These are phyloP conservation scores for Aspergillus candidus DNA, from an alignment of 2,329 filamentous ascomycete genomes.

Conservation along the genomic window DNA sequence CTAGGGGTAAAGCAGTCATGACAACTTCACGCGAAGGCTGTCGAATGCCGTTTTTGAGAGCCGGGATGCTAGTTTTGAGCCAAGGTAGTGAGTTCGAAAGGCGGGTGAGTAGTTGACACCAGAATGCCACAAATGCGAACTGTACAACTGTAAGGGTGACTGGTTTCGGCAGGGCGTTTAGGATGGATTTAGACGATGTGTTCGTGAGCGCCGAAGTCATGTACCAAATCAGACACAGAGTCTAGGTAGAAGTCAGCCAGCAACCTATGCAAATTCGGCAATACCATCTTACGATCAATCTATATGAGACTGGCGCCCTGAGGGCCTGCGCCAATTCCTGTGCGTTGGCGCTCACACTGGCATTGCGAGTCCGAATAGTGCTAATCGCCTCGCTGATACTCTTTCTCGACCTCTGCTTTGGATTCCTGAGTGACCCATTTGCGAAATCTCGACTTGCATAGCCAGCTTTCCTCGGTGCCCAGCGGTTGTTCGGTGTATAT, in stretches of 20 bases:
- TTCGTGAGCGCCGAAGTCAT: conserved; percentile 92
- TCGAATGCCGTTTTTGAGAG: conserved; percentile 77
- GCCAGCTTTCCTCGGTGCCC: conserved; percentile 55
- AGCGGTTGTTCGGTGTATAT: conserved; percentile 46
- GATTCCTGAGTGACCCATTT: conserved; percentile 26
- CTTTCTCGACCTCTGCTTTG: conserved; percentile 66
- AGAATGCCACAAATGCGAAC: conserved; percentile 85
- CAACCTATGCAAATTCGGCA: background rate
- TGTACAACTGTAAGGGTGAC: conserved; percentile 88
- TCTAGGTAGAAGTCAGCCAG: conserved; percentile 46
- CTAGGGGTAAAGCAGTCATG: conserved; percentile 79
- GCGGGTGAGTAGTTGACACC: conserved; percentile 75
- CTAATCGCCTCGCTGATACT: conserved; percentile 84
- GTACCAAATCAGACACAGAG: conserved; percentile 88
- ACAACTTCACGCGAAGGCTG: conserved; percentile 76
- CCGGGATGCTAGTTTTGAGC: conserved; percentile 66
- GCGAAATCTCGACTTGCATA: conserved; percentile 41
- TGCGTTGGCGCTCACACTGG: conserved; percentile 85
- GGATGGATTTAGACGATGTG: conserved; percentile 93
- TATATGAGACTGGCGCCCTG: conserved; percentile 81
- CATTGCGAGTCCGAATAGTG: conserved; percentile 71
- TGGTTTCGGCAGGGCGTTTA: conserved; percentile 84
- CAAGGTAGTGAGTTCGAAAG: conserved; percentile 66
- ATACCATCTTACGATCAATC: conserved; percentile 63
- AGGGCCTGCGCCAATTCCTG: conserved; percentile 89